A percentile compares a stretch with the other conserved stretches of the same genome.
These are phyloP conservation scores for Mycena sp. DNA, from an alignment of 1,284 basidiomycete species.

Conservation along the genomic window DNA sequence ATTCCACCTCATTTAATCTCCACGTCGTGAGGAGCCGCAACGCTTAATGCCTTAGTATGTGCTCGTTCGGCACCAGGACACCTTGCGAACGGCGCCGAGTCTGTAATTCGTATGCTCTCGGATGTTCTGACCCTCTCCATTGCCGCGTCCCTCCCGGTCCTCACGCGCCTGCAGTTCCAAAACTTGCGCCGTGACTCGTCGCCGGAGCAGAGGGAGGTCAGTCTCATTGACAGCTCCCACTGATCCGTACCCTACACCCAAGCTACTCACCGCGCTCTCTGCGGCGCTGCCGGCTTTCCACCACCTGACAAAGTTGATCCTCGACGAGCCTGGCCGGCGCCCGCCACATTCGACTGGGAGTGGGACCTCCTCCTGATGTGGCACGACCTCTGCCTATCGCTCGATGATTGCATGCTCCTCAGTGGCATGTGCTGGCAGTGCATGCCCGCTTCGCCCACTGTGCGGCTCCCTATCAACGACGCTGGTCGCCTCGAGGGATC, in stretches of 20 bases:
- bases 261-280: background rate
- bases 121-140: no score
- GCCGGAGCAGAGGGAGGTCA: background rate
- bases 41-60: no score
- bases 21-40: no score
- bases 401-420: background rate
- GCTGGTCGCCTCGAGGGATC: no score
- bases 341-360: background rate
- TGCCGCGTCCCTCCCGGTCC: background rate
- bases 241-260: background rate
- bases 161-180: background rate
- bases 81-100: no score
- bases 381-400: background rate
- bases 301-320: background rate
- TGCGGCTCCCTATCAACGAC: no score
- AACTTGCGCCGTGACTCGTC: background rate
- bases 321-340: background rate
- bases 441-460: no score
- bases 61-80: no score
- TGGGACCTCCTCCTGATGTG: background rate
- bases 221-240: background rate
- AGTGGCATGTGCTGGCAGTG: background rate
- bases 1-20: no score
- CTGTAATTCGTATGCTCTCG: no score
- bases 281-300: background rate